Conservation (phyloP, 495 filamentous ascomycete genomes). For the Cetradonia linearis region DNA sequence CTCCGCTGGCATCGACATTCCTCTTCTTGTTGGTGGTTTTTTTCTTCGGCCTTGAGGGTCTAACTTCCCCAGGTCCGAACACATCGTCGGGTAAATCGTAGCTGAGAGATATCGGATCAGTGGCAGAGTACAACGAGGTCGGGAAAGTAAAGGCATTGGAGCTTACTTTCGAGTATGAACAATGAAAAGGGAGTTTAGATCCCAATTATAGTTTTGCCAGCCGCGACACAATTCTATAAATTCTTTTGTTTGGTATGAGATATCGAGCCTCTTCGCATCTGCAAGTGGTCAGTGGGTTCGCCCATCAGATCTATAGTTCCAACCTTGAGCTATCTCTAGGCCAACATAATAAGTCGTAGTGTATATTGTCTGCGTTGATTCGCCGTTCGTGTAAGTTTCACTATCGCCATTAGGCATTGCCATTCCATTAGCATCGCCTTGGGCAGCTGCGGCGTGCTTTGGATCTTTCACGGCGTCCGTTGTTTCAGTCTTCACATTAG, state of each 20-base stretch:
- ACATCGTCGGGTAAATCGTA: conserved; percentile 82
- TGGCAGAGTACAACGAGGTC: neutral
- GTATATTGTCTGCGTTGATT: conserved; percentile 48
- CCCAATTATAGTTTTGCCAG: conserved; percentile 55
- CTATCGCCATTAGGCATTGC: conserved; percentile 33
- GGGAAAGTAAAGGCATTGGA: neutral
- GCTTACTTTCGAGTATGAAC: conserved; percentile 69
- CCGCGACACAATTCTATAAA: conserved; percentile 62
- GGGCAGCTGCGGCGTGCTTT: conserved; percentile 41
- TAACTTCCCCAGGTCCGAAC: conserved; percentile 70
- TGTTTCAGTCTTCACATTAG: conserved; percentile 48
- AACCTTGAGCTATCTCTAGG: conserved; percentile 58
- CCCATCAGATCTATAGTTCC: conserved; percentile 34
- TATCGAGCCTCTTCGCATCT: conserved; percentile 48
- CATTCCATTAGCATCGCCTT: conserved; percentile 39
- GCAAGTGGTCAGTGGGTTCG: conserved; percentile 17
- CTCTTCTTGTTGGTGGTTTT: conserved; percentile 43
- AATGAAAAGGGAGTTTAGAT: conserved; percentile 56
- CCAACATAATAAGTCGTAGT: conserved; percentile 87
- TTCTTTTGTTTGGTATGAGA: conserved; percentile 61
- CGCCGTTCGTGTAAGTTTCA: conserved; percentile 31
- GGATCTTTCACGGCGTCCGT: conserved; percentile 48
- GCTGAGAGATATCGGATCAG: conserved; percentile 37
- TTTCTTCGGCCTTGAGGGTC: conserved; percentile 53
- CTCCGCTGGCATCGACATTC: conserved; percentile 12